phyloP scores from a whole-genome alignment of 2,329 filamentous ascomycete species.

The Botrytis sinoallii region DNA sequence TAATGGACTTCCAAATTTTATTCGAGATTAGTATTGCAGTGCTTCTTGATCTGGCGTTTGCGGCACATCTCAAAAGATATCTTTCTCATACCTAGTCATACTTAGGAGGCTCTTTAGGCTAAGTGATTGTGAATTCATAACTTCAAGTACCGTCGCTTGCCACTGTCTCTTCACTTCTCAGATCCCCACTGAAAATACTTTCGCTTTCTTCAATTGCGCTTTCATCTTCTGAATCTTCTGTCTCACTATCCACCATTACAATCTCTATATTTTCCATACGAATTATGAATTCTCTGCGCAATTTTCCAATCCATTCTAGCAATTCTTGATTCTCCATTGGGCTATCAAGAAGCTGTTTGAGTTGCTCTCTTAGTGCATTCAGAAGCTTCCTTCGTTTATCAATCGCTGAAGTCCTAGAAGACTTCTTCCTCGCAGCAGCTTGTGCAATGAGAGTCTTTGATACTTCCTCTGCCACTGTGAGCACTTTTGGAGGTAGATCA shows the following conservation, averaged over 20 bases:
- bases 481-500: conserved; percentile 64
- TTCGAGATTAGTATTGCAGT: neutral
- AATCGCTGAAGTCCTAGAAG: conserved; percentile 55
- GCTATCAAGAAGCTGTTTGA: conserved; percentile 65
- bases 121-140: neutral
- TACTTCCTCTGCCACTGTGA: conserved; percentile 66
- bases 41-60: neutral
- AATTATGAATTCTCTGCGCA: conserved; percentile 72
- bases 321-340: conserved; percentile 63
- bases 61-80: neutral
- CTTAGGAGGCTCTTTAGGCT: neutral
- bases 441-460: conserved; percentile 59
- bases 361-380: conserved; percentile 67
- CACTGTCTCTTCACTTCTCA: neutral
- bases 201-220: neutral
- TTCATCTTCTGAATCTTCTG: conserved; percentile 20
- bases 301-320: conserved; percentile 57
- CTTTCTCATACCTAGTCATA: neutral
- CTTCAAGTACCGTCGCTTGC: neutral
- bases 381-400: conserved; percentile 69
- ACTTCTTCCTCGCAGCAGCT: conserved; percentile 55
- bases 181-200: neutral
- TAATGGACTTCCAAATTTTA: neutral
- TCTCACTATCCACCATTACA: conserved; percentile 26
- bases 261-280: conserved; percentile 64